A percentile compares a stretch with the other conserved stretches of the same genome.
Evolutionary conservation across 768 basidiomycete genomes (phyloP).

Genomic region (Ephemerocybe angulata): DNA sequence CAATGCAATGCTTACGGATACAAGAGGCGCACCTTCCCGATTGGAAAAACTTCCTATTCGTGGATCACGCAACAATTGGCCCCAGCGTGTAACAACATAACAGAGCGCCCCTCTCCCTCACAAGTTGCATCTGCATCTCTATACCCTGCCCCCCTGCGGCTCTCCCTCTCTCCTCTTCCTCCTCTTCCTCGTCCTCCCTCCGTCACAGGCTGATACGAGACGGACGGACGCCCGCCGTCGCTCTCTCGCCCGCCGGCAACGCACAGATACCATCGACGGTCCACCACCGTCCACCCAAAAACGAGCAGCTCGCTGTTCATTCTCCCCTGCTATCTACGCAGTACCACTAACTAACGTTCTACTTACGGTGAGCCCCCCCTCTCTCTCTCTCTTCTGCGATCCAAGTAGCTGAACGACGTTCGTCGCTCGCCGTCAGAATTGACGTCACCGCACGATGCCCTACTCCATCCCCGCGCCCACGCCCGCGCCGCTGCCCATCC

Average conservation of each 20-base stretch:
- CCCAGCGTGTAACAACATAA: background rate
- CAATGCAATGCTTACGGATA: background rate
- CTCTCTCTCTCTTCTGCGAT: too few species aligned
- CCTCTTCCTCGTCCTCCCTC: slow-evolving; percentile 4
- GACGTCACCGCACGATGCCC: slow-evolving; percentile 22
- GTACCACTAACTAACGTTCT: background rate
- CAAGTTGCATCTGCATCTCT: background rate
- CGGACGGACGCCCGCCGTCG: too few species aligned
- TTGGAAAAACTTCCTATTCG: background rate
- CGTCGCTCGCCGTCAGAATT: background rate
- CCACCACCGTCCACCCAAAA: slow-evolving; percentile 4
- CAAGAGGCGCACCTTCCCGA: background rate
- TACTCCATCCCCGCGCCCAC: slow-evolving; percentile 24
- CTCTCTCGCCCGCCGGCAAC: too few species aligned
- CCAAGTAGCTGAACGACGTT: too few species aligned
- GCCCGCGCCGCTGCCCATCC: slow-evolving; percentile 21
- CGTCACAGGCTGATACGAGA: background rate
- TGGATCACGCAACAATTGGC: background rate
- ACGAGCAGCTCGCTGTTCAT: background rate
- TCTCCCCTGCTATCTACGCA: background rate
- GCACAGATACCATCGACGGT: too few species aligned
- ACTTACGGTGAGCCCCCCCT: background rate
- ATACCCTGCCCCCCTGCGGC: background rate
- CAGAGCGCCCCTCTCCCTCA: background rate
- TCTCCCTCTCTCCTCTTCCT: background rate